Evolutionary conservation across 345 rosid genomes (phyloP), one percentile per base, ranked within the genome.

Genomic region (Arabis alpina): DNA sequence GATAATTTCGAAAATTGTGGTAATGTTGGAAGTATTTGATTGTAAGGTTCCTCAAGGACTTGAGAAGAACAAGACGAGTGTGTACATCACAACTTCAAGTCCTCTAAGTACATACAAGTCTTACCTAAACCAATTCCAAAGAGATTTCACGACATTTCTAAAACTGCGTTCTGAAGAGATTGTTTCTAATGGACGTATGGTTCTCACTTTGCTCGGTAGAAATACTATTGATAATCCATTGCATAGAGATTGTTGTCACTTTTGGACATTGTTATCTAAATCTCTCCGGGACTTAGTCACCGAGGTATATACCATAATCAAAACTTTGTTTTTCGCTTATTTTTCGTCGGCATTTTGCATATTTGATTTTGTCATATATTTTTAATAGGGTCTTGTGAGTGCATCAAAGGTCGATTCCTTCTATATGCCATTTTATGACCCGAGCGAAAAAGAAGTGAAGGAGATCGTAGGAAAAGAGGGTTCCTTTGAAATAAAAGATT

Each of bases 61-160:
- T n/a, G 79, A 64, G 49, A 64, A 54, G 13, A 71, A 76, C 24
- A 64, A 52, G 30, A 40, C 51, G 40, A 71, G 54, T 15, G 52
- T 78, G 37, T 82, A 68, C 48, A 45, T 73, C 8, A 48, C 72
- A 36, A 72, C 30, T n/a, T 62, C 77, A 32, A 77, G 86, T 37
- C 78, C 82, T 27, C 52, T 65, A 3, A 48, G 42, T 6, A 82
- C 82, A 0, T 39, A 62, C 5, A 73, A 73, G 34, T 78, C 87
- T 23, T 85, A 81, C 47, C 43, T 56, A 24, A 47, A 59, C 13
- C 88, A 83, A 62, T 87, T 80, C 54, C 70, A 76, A 15, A 39
- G 28, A 12, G 88, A 86, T 55, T 86, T 86, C 72, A 54, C 69
- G 0, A 13, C 6, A 3, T 84, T 88, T 67, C 43, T 82, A 2